These are phyloP conservation scores for Sphagnum tenellum DNA, from an alignment of 225 moss, liverwort and hornwort species.

Conservation along the genomic window DNA sequence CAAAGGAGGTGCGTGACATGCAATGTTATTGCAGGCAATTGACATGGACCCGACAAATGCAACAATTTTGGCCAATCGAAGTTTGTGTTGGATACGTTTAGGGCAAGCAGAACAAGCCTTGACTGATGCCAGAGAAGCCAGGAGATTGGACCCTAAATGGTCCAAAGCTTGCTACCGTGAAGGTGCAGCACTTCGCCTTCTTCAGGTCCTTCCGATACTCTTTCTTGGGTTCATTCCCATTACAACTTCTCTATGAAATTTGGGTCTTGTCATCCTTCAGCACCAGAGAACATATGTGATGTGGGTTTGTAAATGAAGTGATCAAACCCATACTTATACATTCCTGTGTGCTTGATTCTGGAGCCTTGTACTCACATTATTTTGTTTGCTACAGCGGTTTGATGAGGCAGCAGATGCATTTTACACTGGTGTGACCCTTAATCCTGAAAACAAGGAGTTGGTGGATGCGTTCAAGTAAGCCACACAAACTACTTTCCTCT, in stretches of 20 bases:
- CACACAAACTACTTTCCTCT: background rate
- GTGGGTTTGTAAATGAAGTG: too few relatives aligned
- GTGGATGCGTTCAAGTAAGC: conserved; percentile 68
- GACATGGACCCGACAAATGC: conserved; percentile 81
- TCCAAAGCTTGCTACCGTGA: conserved; percentile 91
- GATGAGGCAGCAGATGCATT: conserved; percentile 92
- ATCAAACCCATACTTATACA: too few relatives aligned
- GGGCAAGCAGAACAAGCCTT: conserved; percentile 87
- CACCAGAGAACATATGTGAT: background rate
- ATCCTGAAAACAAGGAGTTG: conserved; percentile 72
- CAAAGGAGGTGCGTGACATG: background rate
- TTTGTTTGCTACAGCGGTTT: conserved; percentile 48
- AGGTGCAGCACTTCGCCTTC: conserved; percentile 65
- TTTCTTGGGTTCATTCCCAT: background rate
- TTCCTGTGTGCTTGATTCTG: too few relatives aligned
- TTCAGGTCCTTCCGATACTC: conserved; percentile 34
- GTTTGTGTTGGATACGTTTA: conserved; percentile 88
- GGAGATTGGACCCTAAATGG: conserved; percentile 69
- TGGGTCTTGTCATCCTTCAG: conserved; percentile 1
- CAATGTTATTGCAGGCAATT: conserved; percentile 44
- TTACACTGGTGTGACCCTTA: conserved; percentile 68
- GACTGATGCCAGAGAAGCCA: conserved; percentile 68
- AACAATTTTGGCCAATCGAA: conserved; percentile 72
- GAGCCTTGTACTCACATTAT: background rate
- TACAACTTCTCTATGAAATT: background rate